These are phyloP conservation scores for Fusarium circinatum DNA, from an alignment of 2,329 filamentous ascomycete genomes.

Conservation along the genomic window DNA sequence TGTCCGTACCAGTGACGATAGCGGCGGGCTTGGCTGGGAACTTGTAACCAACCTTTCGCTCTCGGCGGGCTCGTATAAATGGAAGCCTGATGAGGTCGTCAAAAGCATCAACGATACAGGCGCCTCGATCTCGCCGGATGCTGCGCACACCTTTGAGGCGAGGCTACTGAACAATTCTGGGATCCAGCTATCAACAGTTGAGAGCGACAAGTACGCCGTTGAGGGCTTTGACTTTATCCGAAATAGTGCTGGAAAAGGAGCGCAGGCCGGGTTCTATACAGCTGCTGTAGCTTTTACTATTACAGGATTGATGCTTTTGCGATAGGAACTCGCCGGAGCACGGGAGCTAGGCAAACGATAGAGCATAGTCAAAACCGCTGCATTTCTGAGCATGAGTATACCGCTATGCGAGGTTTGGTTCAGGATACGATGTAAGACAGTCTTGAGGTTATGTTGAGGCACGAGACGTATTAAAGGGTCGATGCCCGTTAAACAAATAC, in stretches of 20 bases:
- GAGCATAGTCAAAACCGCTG: too few relatives aligned
- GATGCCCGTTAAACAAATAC: too few relatives aligned
- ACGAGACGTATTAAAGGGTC: too few relatives aligned
- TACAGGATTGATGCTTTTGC: fast-evolving
- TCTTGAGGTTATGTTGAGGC: too few relatives aligned
- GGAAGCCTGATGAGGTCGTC: background rate
- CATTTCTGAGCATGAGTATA: too few relatives aligned
- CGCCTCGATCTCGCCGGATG: background rate
- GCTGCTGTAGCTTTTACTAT: background rate
- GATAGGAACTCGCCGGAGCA: fast-evolving
- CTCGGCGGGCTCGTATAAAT: background rate
- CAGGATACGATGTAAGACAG: too few relatives aligned
- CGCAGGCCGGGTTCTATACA: background rate
- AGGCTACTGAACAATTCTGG: background rate
- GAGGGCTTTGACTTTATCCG: background rate
- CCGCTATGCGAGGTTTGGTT: too few relatives aligned
- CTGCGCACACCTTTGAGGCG: background rate
- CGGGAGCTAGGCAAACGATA: fast-evolving
- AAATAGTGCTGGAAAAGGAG: background rate
- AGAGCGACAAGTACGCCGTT: background rate
- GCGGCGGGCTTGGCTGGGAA: background rate
- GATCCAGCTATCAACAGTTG: fast-evolving
- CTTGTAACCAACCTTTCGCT: background rate
- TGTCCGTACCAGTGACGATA: background rate
- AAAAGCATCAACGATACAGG: background rate